Percentiles rank a stretch among this genome's conserved stretches.
These are phyloP conservation scores for Hymenoscyphus fructigenus DNA, from an alignment of 2,329 filamentous ascomycete species.

Conservation along the genomic window DNA sequence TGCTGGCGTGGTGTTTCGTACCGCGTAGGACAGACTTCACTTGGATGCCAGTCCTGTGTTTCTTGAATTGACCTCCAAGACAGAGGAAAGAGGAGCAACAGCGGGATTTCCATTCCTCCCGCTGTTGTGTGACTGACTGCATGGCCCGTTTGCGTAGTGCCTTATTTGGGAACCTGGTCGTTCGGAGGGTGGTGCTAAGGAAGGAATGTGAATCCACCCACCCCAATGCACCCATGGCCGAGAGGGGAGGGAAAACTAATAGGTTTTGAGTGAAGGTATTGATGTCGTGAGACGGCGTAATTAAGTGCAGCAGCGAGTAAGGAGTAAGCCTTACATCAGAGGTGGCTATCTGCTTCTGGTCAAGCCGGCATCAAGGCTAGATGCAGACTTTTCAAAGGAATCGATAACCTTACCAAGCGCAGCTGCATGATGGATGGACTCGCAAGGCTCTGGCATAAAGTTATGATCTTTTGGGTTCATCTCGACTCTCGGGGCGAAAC, in stretches of 20 bases:
- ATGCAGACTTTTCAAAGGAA: not conserved
- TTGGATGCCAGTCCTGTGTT: not conserved
- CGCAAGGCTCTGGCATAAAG: too few relatives aligned
- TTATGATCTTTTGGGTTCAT: not conserved
- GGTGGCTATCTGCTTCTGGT: not conserved
- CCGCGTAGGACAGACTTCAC: too few relatives aligned
- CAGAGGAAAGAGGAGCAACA: slow-evolving; percentile 9
- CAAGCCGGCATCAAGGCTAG: not conserved
- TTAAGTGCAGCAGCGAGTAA: not conserved
- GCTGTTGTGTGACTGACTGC: slow-evolving; percentile 15
- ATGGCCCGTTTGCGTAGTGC: slow-evolving; percentile 16
- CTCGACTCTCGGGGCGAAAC: not conserved
- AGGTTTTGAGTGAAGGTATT: not conserved
- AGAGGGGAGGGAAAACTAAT: not conserved
- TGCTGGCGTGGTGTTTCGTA: too few relatives aligned
- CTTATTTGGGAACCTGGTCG: slow-evolving; percentile 7
- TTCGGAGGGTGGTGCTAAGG: slow-evolving; percentile 1
- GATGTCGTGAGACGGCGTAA: not conserved
- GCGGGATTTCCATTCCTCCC: slow-evolving; percentile 27
- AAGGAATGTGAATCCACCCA: not conserved
- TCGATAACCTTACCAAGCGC: not conserved
- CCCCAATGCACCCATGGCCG: not conserved
- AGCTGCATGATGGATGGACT: not conserved
- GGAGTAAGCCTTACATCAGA: slow-evolving; percentile 3
- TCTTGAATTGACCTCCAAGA: not conserved